phyloP scores from a whole-genome alignment of 2,329 filamentous ascomycete genomes.

The Colletotrichum neosansevieriae region DNA sequence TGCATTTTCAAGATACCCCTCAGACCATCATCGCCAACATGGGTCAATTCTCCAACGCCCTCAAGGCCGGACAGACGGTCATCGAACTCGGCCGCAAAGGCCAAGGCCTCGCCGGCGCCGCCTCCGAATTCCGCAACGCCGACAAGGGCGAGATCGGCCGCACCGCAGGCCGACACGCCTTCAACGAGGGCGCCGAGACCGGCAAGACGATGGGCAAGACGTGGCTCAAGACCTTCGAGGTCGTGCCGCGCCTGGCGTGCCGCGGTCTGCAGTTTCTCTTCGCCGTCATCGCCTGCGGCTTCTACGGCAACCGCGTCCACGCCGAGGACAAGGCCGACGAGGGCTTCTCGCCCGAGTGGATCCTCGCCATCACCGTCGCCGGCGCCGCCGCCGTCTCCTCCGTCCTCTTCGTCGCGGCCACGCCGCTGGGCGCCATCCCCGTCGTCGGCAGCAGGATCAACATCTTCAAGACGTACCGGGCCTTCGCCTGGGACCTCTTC shows the following conservation, averaged over 20 bases:
- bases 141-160: slow-evolving; percentile 51
- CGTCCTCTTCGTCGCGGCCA: slow-evolving; percentile 54
- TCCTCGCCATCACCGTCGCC: slow-evolving; percentile 71
- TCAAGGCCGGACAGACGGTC: slow-evolving; percentile 51
- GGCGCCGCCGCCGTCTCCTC: slow-evolving; percentile 66
- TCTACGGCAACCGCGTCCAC: slow-evolving; percentile 75
- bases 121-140: slow-evolving; percentile 48
- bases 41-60: slow-evolving; percentile 47
- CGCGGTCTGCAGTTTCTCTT: slow-evolving; percentile 78
- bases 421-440: slow-evolving; percentile 52
- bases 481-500: slow-evolving; percentile 58
- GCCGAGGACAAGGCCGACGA: slow-evolving; percentile 52
- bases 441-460: slow-evolving; percentile 49
- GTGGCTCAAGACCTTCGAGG: slow-evolving; percentile 60
- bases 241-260: slow-evolving; percentile 62
- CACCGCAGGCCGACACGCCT: slow-evolving; percentile 48
- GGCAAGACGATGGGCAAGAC: slow-evolving; percentile 59
- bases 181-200: slow-evolving; percentile 50
- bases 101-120: slow-evolving; percentile 45
- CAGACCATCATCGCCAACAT: slow-evolving; percentile 40
- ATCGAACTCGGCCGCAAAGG: slow-evolving; percentile 49
- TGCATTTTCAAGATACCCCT: background rate
- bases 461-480: slow-evolving; percentile 55
- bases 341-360: slow-evolving; percentile 69
- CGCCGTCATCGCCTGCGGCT: slow-evolving; percentile 74